Evolutionary conservation across 805 yeast genomes (phyloP).

Genomic region (Metschnikowia gelsemii): DNA sequence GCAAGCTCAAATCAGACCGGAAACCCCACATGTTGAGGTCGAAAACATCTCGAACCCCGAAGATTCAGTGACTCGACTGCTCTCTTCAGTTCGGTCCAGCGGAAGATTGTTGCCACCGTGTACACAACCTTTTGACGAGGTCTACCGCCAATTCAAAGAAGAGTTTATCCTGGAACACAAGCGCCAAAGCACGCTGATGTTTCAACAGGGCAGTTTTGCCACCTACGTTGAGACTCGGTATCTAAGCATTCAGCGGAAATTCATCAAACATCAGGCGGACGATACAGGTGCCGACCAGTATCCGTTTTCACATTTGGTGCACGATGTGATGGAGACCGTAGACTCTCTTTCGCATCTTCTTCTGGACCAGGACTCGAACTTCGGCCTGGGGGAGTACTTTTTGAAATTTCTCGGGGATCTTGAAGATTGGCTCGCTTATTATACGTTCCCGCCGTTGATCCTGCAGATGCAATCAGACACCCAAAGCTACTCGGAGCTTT

Average conservation of each 20-base stretch:
- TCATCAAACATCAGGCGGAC: constrained; percentile 36
- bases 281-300: constrained; percentile 21
- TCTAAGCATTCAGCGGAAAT: constrained; percentile 26
- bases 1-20: too few relatives aligned
- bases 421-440: constrained; percentile 53
- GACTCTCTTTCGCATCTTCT: constrained; percentile 66
- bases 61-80: constrained; percentile 2
- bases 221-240: constrained; percentile 16
- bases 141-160: constrained; percentile 13
- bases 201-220: constrained; percentile 53
- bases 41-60: not conserved
- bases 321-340: constrained; percentile 48
- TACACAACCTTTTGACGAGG: constrained; percentile 30
- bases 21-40: not conserved
- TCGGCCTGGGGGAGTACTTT: constrained; percentile 64
- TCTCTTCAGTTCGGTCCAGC: too few relatives aligned
- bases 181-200: constrained; percentile 14
- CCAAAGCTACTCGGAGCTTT: constrained; percentile 18
- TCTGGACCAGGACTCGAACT: constrained; percentile 25
- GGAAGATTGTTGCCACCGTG: too few relatives aligned
- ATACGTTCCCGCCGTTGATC: constrained; percentile 20
- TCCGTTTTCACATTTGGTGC: constrained; percentile 34
- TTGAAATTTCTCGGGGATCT: constrained; percentile 65
- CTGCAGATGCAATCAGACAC: constrained; percentile 2
- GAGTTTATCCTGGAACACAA: too few relatives aligned